Evolutionary conservation across 192 early-diverging fungal genomes (phyloP).

Genomic region (Mortierella claussenii): DNA sequence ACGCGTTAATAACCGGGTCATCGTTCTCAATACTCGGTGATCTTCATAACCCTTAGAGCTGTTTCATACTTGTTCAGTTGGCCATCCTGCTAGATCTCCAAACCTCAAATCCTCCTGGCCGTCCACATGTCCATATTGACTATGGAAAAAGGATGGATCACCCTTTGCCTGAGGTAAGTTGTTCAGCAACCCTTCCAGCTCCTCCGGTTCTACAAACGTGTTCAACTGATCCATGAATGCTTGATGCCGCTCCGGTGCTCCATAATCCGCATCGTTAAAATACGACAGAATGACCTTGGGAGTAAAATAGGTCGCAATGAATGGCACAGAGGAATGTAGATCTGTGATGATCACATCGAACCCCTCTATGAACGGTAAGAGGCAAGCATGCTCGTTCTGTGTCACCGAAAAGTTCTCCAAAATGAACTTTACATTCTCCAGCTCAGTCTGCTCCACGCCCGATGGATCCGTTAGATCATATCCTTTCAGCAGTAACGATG

Average conservation of each 20-base stretch:
- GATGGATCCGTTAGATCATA: constrained; percentile 25
- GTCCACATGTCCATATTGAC: constrained; percentile 53
- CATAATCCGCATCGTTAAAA: constrained; percentile 54
- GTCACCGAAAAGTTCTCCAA: constrained; percentile 41
- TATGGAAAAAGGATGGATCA: constrained; percentile 49
- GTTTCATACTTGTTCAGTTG: constrained; percentile 34
- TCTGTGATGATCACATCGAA: constrained; percentile 53
- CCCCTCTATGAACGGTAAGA: constrained; percentile 53
- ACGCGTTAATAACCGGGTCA: neutral
- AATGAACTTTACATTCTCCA: constrained; percentile 45
- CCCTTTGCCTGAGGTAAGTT: constrained; percentile 37
- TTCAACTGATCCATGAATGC: constrained; percentile 52
- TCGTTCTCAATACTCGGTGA: neutral
- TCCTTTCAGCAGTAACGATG: constrained; percentile 29
- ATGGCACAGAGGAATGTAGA: constrained; percentile 51
- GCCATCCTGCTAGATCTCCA: constrained; percentile 45
- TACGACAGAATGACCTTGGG: constrained; percentile 52
- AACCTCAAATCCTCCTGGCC: constrained; percentile 49
- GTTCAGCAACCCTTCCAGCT: constrained; percentile 30
- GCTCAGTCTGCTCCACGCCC: constrained; percentile 28
- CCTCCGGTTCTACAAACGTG: constrained; percentile 40
- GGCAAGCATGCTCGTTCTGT: constrained; percentile 42
- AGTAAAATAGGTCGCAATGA: constrained; percentile 53
- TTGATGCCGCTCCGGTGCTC: constrained; percentile 37
- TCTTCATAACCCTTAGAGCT: no score